These are phyloP conservation scores for Blastobotrys elegans DNA, from an alignment of 1,139 yeast species.

Conservation along the genomic window DNA sequence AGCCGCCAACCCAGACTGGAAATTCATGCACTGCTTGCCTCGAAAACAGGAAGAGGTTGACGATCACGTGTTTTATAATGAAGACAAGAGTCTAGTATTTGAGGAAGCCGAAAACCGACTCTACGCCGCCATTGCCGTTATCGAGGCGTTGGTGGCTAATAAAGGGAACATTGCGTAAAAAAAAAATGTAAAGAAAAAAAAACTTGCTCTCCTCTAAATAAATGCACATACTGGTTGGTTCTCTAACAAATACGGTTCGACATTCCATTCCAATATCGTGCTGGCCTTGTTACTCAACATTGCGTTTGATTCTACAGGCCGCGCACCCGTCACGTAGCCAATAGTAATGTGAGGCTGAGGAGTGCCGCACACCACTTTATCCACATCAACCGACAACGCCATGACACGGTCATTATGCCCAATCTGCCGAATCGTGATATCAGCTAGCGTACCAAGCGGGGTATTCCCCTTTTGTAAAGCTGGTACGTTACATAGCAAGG, in stretches of 20 bases:
- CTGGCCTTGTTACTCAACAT: constrained; percentile 31
- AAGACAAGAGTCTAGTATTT: constrained; percentile 74
- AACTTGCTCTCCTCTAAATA: not conserved
- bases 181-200: not conserved
- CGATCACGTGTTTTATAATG: constrained; percentile 83
- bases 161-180: constrained; percentile 50
- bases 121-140: constrained; percentile 92
- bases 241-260: constrained; percentile 19
- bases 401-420: constrained; percentile 29
- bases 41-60: constrained; percentile 91
- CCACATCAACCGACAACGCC: constrained; percentile 50
- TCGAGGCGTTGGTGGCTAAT: constrained; percentile 83
- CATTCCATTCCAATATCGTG: constrained; percentile 19
- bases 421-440: constrained; percentile 15
- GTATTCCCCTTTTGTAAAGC: constrained; percentile 6
- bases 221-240: constrained; percentile 19
- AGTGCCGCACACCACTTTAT: constrained; percentile 34
- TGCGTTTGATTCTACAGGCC: constrained; percentile 48
- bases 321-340: constrained; percentile 51
- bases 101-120: constrained; percentile 94
- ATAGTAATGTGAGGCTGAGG: constrained; percentile 66
- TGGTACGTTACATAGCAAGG: constrained; percentile 11
- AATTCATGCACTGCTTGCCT: constrained; percentile 96
- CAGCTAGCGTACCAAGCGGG: constrained; percentile 2
- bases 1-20: constrained; percentile 65